Evolutionary conservation across 768 basidiomycete genomes (phyloP), one percentile per base, ranked within the genome.

Genomic region (Suillus placidus): DNA sequence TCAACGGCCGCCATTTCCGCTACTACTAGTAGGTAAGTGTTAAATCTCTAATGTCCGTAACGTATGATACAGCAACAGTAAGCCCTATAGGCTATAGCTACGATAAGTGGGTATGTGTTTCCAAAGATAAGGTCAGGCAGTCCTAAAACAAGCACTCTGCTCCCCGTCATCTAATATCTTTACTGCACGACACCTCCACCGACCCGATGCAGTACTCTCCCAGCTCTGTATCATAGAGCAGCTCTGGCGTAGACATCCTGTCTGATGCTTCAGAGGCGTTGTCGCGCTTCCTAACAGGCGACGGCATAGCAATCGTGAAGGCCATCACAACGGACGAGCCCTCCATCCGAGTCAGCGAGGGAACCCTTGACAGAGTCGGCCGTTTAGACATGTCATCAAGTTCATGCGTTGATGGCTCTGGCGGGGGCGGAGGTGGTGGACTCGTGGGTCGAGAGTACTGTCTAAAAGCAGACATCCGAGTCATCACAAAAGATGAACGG

Each of bases 281-380:
- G 20, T 63, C 62, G 38, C 35, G 38, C 30, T 32, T 38, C 37
- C 45, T 45, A 63, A 34, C 42, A 62, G 68, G 71, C 8, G 68
- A 73, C 16, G 84, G 82, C 80, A 85, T 81, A 9, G 77, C 70
- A 55, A 85, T 76, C 16, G 79, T 68, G 20, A 84, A 78, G 4
- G 80, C 77, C 16, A 85, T 74, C 60, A 79, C 79, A 40, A 83
- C 14, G 16, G 64, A 72, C 52, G 69, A 51, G 8, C 62, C 64
- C 40, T 73, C 68, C 2, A 35, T 9, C 43, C 20, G 9, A 10
- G 20, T 61, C 69, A 65, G 64, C 4, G 20, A 47, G 1, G 57
- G n/a, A 32, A 56, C 68, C 35, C 55, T 51, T 35, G 32, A 18
- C 38, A 5, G n/a, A n/a, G n/a, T 9, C 3, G 37, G 32, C 10